phyloP scores from a whole-genome alignment of 1,284 basidiomycete species.

The Cerioporus squamosus region DNA sequence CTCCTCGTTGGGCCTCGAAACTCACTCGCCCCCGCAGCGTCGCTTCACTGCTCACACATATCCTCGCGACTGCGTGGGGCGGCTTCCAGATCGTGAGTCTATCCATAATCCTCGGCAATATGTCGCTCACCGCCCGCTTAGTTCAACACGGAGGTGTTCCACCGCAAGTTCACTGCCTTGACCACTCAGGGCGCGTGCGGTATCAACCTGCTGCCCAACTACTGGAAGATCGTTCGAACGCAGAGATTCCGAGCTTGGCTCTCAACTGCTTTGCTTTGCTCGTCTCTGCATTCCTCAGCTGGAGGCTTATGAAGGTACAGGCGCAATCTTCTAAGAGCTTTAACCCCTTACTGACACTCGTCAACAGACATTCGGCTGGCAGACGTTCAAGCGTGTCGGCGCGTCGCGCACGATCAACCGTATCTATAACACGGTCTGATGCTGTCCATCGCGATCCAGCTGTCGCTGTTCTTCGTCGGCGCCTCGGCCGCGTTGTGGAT shows the following conservation, averaged over 20 bases:
- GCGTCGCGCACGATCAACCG: slow-evolving; percentile 76
- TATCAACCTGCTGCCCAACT: slow-evolving; percentile 55
- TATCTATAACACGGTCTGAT: slow-evolving; percentile 72
- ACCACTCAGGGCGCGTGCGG: slow-evolving; percentile 69
- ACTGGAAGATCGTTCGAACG: slow-evolving; percentile 61
- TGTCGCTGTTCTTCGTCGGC: slow-evolving; percentile 77
- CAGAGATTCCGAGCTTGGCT: slow-evolving; percentile 68
- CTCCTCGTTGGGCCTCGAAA: not conserved
- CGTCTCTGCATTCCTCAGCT: slow-evolving; percentile 67
- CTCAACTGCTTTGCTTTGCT: slow-evolving; percentile 66
- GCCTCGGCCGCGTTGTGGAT: slow-evolving; percentile 74
- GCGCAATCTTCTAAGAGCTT: not conserved
- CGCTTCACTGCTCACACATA: slow-evolving; percentile 72
- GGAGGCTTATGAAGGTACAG: slow-evolving; percentile 72
- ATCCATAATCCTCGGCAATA: not conserved
- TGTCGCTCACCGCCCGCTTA: not conserved
- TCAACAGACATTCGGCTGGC: slow-evolving; percentile 76
- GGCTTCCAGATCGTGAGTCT: slow-evolving; percentile 58
- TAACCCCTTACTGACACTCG: not conserved
- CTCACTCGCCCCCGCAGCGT: slow-evolving; percentile 38
- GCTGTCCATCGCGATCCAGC: slow-evolving; percentile 74
- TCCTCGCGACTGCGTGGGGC: slow-evolving; percentile 73
- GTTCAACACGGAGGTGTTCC: slow-evolving; percentile 57
- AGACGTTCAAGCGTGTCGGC: slow-evolving; percentile 83
- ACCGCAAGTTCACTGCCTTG: slow-evolving; percentile 54